Base-by-base conservation (phyloP, 2,329 filamentous ascomycete species). In the Huntiella abstrusa region DNA sequence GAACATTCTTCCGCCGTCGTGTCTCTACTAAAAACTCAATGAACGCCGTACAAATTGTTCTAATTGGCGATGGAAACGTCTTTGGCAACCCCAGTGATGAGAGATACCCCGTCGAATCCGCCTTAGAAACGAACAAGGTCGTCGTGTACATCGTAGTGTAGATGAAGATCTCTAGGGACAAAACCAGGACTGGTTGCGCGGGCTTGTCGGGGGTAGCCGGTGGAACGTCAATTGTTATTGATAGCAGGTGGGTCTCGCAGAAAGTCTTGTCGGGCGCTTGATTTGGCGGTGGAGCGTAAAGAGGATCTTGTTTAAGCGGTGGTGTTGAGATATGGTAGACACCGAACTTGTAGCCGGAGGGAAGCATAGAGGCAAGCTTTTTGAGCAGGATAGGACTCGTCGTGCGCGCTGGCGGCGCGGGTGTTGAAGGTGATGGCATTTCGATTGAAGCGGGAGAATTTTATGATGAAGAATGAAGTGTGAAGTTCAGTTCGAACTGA, bases 61-160 rank as follows among this genome's bases (percentile, higher is more conserved):
- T 76, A 43, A 94, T 71, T 0, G 85, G 85, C 3, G 83, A 91
- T 0, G 73, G 67, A 0, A 70, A 66, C n/a, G 72, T 68, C 53
- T 65, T 71, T 12, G 77, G 72, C 0, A 83, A 65, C 13, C 72
- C 64, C 33, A 87, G 65, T 2, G 80, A 67, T 53, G 77, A 68
- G 7, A 95, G 64, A 58, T 85, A 92, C 17, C 92, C 91, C 0
- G 88, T 95, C 7, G 91, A 95, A 63, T 98, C 91, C 42, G 91
- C 91, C 62, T 98, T 98, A 52, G 87, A 88, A 17, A 98, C 80
- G 59, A 98, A 98, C 46, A 96, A 71, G 3, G 83, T 95, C 1
- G 82, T 93, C 17, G 85, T 73, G 54, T 74, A 72, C 40, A 74
- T 72, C 0, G 87, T 94, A 0, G 77, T 82, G 62, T 92, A 98